phyloP scores from a whole-genome alignment of 768 basidiomycete genomes.

The Termitomyces sp. region DNA sequence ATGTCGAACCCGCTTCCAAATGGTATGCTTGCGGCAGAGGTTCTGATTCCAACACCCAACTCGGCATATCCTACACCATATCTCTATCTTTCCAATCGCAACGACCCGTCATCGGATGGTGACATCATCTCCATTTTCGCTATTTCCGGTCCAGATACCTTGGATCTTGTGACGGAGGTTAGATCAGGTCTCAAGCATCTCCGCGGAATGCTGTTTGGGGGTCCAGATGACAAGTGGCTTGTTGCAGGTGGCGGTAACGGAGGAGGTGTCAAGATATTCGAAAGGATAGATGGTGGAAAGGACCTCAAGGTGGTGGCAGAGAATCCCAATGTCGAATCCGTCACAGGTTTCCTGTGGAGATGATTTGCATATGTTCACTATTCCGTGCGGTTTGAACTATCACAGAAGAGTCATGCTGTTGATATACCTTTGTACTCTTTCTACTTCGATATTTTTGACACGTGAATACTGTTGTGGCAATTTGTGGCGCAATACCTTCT shows the following conservation, averaged over 20 bases:
- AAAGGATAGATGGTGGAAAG: constrained; percentile 56
- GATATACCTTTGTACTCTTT: neutral
- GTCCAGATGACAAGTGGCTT: constrained; percentile 54
- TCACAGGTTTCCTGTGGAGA: constrained; percentile 57
- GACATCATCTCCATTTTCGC: constrained; percentile 72
- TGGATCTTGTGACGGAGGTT: constrained; percentile 55
- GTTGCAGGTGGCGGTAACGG: constrained; percentile 59
- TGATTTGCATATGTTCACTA: neutral
- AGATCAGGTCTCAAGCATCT: constrained; percentile 66
- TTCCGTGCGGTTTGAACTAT: neutral
- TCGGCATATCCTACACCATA: constrained; percentile 47
- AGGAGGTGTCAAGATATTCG: constrained; percentile 67
- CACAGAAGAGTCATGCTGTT: neutral
- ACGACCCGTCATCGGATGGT: constrained; percentile 63
- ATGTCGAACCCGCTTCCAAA: constrained; percentile 40
- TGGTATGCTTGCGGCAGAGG: constrained; percentile 63
- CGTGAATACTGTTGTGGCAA: neutral
- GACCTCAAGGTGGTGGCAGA: constrained; percentile 47
- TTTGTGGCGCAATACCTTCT: neutral
- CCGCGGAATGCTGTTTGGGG: constrained; percentile 65
- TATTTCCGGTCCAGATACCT: constrained; percentile 35
- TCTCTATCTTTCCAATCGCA: constrained; percentile 72
- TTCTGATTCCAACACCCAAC: constrained; percentile 55
- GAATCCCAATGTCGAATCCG: constrained; percentile 34
- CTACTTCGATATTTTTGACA: too few species aligned